phyloP scores from a whole-genome alignment of 345 rosid species.

The Eucalyptus curtisii region DNA sequence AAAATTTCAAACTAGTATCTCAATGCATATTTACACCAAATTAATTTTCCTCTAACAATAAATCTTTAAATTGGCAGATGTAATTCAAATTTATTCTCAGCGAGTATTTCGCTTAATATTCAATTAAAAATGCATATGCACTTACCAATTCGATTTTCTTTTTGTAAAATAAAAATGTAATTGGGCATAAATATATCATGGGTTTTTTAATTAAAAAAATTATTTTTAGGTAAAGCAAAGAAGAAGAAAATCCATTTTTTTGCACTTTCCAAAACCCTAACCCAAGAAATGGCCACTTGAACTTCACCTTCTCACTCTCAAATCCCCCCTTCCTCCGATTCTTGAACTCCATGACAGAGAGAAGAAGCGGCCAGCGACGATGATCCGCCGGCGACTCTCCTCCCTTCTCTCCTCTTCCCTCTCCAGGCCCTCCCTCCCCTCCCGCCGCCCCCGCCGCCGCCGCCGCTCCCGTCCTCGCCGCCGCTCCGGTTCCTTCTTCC shows the following conservation, averaged over 20 bases:
- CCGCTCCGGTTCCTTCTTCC: not conserved
- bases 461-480: not conserved
- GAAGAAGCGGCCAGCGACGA: not conserved
- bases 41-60: not conserved
- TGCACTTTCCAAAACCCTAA: not conserved
- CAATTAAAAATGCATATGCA: not conserved
- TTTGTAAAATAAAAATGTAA: not conserved
- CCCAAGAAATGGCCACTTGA: not conserved
- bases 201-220: not conserved
- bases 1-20: no score
- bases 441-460: slow-evolving; percentile 6
- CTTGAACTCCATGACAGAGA: not conserved
- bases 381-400: slow-evolving; percentile 32
- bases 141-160: no score
- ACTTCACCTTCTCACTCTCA: no score
- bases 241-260: not conserved
- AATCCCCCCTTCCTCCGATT: not conserved
- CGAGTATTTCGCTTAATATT: no score
- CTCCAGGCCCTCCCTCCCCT: not conserved
- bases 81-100: no score
- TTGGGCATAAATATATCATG: not conserved
- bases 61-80: rapidly evolving
- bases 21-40: no score
- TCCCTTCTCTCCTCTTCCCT: slow-evolving; percentile 29
- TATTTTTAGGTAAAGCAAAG: not conserved